Evolutionary conservation across 1,139 yeast genomes (phyloP), one percentile per base, ranked within the genome.

Genomic region (Diutina ranongensis): DNA sequence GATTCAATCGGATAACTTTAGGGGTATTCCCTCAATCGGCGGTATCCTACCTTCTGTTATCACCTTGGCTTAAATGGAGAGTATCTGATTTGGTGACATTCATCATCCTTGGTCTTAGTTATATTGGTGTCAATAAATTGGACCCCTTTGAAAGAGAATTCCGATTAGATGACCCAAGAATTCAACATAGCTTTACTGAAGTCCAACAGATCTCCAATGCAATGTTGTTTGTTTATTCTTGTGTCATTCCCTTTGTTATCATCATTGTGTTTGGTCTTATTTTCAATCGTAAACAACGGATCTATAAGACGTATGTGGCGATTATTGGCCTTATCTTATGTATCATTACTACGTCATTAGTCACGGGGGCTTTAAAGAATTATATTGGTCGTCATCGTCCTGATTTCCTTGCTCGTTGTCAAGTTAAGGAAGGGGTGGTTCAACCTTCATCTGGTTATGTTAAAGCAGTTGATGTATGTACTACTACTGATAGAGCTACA

Each of bases 371-470:
- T 38, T 61, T 83, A 50, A 85, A 85, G 62, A 78, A 81, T 57
- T 74, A 79, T 65, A 74, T 85, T 48, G 89, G 92, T 1, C 74
- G 92, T 57, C 79, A 78, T 47, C 69, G 94, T 54, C 94, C 94
- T 1, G 94, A 85, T 59, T 82, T 84, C 55, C 61, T 85, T 47
- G 80, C 78, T 15, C 71, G 95, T 51, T 84, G 94, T 59, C 60
- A 71, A 8, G 86, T 86, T 46, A 60, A 55, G n/a, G 61, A 60
- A 1, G 76, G 63, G 45, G n/a, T n/a, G n/a, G n/a, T n/a, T n/a
- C n/a, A n/a, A n/a, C n/a, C n/a, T 81, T 1, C 50, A 49, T 8
- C 65, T 75, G 51, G 67, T 1, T 55, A 76, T 52, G 80, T 77
- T 10, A 60, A 55, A 45, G 82, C 83, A 4, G 68, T 65, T 44